Evolutionary conservation across 768 basidiomycete genomes (phyloP), one percentile per base, ranked within the genome.

Genomic region (Kwoniella sp.): DNA sequence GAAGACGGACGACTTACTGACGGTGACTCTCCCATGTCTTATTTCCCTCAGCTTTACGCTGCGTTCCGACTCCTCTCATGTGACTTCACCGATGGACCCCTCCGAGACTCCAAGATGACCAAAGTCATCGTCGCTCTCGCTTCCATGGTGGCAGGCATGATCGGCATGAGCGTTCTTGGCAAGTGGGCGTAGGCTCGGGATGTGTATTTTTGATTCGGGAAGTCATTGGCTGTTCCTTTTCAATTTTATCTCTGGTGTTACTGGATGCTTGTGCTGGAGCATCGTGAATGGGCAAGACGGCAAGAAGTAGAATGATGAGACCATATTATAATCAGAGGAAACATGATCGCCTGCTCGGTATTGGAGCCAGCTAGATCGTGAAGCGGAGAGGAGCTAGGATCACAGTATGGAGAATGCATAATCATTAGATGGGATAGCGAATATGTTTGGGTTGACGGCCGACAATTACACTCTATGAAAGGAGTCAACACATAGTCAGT

Each of bases 1-100:
- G 4, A 70, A 78, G 22, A 69, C 75, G 15, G 76, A 77, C 66
- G 79, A 78, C 8, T 63, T 79, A 25, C 76, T 81, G 59, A 77
- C 79, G 52, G 61, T 72, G 5, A 75, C 78, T 37, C 74, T 73
- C 1, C 78, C 78, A 0, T 76, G 79, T 3, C 38, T 12, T 52
- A 11, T 12, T 26, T 20, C 50, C 11, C 23, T n/a, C n/a, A 71
- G 66, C 60, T 75, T n/a, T 75, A 75, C 55, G 61, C 72, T 12
- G 74, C 75, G 0, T 71, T 73, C 53, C 66, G 73, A 31, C 61
- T 77, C n/a, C 69, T 77, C 20, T 61, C 64, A 25, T 59, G 30
- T n/a, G 75, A 77, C 57, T 77, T 73, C 53, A 69, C 67, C n/a
- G 59, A 67, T 28, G 75, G 75, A 12, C 68, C 73, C 1, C 59